These are phyloP conservation scores for Leucosporidium scottii DNA, from an alignment of 768 basidiomycete genomes.

Conservation along the genomic window DNA sequence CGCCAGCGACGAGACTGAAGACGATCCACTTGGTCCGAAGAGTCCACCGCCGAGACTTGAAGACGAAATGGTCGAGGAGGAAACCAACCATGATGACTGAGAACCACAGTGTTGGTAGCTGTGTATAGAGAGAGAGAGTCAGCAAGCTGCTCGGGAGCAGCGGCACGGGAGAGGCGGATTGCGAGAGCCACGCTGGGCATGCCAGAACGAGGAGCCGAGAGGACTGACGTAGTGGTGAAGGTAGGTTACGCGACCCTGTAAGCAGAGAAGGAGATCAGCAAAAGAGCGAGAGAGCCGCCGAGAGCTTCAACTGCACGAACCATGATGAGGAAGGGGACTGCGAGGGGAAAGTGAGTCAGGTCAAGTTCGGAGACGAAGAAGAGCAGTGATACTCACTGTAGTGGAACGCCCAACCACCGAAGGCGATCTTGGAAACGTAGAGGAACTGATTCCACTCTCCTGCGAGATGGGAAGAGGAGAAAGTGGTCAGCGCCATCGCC, in stretches of 20 bases:
- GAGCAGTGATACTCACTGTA: constrained; percentile 54
- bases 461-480: constrained; percentile 34
- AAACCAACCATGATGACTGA: constrained; percentile 85
- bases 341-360: not conserved
- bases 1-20: constrained; percentile 57
- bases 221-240: constrained; percentile 84
- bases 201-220: not conserved
- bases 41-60: constrained; percentile 61
- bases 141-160: constrained; percentile 51
- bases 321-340: constrained; percentile 97
- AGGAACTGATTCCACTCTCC: constrained; percentile 93
- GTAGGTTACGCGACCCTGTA: constrained; percentile 55
- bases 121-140: not conserved
- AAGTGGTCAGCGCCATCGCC: not conserved
- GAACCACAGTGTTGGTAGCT: constrained; percentile 88
- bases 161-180: constrained; percentile 84
- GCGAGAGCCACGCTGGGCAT: constrained; percentile 26
- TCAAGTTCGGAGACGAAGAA: not conserved
- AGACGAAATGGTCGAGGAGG: constrained; percentile 86
- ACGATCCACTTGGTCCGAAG: constrained; percentile 60
- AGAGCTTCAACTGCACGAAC: constrained; percentile 44
- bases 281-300: not conserved
- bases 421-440: constrained; percentile 83
- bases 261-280: not conserved
- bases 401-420: constrained; percentile 87